Evolutionary conservation across 1,284 basidiomycete species (phyloP).

Genomic region (Coriolopsis trogii): DNA sequence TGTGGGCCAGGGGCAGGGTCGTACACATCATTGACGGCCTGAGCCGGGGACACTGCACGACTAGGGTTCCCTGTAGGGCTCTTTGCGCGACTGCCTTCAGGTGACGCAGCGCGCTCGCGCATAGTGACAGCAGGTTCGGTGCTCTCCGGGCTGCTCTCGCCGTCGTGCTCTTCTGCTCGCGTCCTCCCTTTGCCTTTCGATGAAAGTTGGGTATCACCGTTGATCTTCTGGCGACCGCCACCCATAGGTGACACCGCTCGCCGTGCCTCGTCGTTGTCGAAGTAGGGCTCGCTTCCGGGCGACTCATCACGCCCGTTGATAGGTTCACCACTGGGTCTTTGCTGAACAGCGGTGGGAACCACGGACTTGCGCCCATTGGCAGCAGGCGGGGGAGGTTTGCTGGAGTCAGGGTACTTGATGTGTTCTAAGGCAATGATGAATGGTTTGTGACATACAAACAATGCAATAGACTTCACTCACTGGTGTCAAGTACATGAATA

Average conservation of each 20-base stretch:
- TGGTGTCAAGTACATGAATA: constrained; percentile 92
- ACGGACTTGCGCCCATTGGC: constrained; percentile 44
- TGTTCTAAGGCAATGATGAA: constrained; percentile 55
- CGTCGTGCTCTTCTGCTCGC: constrained; percentile 58
- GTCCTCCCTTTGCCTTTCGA: constrained; percentile 50
- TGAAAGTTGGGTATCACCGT: constrained; percentile 20
- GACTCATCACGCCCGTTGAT: constrained; percentile 54
- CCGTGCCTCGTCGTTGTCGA: constrained; percentile 58
- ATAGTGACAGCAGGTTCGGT: constrained; percentile 43
- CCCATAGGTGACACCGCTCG: constrained; percentile 50
- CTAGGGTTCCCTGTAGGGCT: constrained; percentile 50
- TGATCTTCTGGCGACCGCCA: constrained; percentile 16
- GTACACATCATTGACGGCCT: constrained; percentile 39
- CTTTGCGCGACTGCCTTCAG: constrained; percentile 57
- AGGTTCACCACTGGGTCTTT: constrained; percentile 34
- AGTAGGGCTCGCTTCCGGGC: constrained; percentile 44
- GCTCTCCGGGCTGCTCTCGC: constrained; percentile 54
- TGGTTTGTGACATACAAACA: constrained; percentile 9
- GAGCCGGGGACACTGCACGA: constrained; percentile 60
- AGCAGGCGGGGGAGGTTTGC: constrained; percentile 48
- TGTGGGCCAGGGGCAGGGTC: constrained; percentile 39
- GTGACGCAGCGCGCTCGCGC: constrained; percentile 56
- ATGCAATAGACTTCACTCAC: constrained; percentile 49
- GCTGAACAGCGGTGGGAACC: constrained; percentile 31
- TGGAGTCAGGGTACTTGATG: constrained; percentile 91